Evolutionary conservation across 352 stramenopile genomes (phyloP), one percentile per base, ranked within the genome.

Genomic region (Elongisporangium anandrum): DNA sequence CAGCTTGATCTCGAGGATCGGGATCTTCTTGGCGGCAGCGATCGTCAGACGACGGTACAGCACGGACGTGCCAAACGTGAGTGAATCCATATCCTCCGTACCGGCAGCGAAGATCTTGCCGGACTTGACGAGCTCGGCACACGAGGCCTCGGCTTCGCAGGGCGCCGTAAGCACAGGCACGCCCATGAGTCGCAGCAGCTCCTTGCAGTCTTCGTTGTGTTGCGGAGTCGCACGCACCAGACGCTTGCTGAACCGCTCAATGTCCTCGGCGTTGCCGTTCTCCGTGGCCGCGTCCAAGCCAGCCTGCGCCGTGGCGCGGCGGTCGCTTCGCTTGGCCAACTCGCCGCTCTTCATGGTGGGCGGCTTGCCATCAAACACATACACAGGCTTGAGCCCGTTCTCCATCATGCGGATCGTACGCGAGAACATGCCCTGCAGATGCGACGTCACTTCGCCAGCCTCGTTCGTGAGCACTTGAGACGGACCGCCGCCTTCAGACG

Each of bases 291-390:
- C 69, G 85, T 98, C 65, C 88, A 93, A 73, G 2, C 72, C 73
- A 53, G 82, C 88, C 94, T 98, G 73, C 60, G 80, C 72, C 73
- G 83, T 77, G 73, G 96, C 74, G 81, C 95, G 85, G 12, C 85
- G 85, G 57, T 94, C 85, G 56, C 89, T 95, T 51, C 96, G 88
- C 69, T 99, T 99, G 38, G 87, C 75, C 50, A 99, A 72, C 79
- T 99, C 98, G 13, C 93, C 94, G 53, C 80, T 89, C 77, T 99
- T 99, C 70, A 99, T 92, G 41, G 94, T 78, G 5, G 98, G 98
- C 39, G 98, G 97, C 75, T 99, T 99, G 34, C 97, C 97, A 66
- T 99, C 97, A 79, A 99, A 99, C 16, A 99, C 96, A 69, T 98
- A 99, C 38, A 99, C 93, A 13, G 97, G 97, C 68, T 98, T 98